A percentile compares a stretch with the other conserved stretches of the same genome.
Conservation (phyloP, 1,284 basidiomycete genomes). For the Takashimella tepidaria region DNA sequence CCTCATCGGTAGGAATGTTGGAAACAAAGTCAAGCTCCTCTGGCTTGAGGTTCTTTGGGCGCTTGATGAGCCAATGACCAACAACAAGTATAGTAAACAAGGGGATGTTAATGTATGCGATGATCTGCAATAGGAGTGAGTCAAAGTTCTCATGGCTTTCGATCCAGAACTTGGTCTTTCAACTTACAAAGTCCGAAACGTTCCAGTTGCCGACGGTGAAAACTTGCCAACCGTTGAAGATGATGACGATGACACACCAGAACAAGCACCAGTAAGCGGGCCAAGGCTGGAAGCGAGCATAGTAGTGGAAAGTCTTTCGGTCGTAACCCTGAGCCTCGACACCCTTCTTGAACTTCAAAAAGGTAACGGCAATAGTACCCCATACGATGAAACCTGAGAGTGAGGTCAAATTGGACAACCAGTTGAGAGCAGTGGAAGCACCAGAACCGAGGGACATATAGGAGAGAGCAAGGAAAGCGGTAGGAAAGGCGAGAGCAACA, state of each 20-base stretch:
- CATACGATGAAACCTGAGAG: conserved; percentile 21
- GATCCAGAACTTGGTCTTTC: no score
- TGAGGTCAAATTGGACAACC: conserved; percentile 9
- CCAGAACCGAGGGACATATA: conserved; percentile 55
- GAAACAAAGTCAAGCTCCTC: conserved; percentile 76
- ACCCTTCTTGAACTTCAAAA: conserved; percentile 28
- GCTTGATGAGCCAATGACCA: conserved; percentile 10
- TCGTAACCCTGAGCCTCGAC: conserved; percentile 22
- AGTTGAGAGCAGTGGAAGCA: conserved; percentile 7
- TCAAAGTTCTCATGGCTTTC: background rate
- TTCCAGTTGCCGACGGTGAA: conserved; percentile 21
- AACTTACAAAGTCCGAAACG: conserved; percentile 16
- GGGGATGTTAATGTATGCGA: conserved; percentile 20
- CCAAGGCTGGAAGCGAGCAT: conserved; percentile 22
- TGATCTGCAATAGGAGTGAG: background rate
- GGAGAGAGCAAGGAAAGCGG: conserved; percentile 56
- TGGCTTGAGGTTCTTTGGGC: conserved; percentile 32
- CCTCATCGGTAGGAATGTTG: conserved; percentile 65
- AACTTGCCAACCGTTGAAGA: conserved; percentile 24
- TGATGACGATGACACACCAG: conserved; percentile 15
- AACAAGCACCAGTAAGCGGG: conserved; percentile 22
- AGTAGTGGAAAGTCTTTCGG: conserved; percentile 16
- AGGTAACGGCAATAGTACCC: conserved; percentile 15
- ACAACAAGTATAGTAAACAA: conserved; percentile 10
- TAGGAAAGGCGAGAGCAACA: conserved; percentile 33